These are phyloP conservation scores for Ophiobolus disseminans DNA, from an alignment of 2,329 filamentous ascomycete species.

Conservation along the genomic window DNA sequence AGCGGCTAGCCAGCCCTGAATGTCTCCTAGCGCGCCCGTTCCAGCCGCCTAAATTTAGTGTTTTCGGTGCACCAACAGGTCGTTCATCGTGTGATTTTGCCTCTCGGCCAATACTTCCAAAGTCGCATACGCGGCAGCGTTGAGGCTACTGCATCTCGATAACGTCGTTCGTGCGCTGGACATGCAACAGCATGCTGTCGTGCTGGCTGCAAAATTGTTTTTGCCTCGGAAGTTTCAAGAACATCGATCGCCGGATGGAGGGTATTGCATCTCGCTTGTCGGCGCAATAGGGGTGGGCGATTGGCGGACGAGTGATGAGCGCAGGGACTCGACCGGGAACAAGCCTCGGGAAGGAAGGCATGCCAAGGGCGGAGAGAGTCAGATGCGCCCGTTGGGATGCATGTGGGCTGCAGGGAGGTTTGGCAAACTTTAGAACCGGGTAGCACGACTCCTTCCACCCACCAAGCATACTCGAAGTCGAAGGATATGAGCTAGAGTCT, in stretches of 20 bases:
- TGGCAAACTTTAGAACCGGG: too few relatives aligned
- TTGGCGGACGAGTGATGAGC: not conserved
- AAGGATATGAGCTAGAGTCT: too few relatives aligned
- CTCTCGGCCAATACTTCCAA: not conserved
- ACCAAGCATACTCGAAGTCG: too few relatives aligned
- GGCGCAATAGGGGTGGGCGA: not conserved
- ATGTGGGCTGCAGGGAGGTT: too few relatives aligned
- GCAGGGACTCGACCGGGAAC: constrained; percentile 1
- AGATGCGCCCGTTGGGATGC: not conserved
- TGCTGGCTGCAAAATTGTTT: too few relatives aligned
- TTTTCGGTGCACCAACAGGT: constrained; percentile 6
- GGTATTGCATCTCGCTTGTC: not conserved
- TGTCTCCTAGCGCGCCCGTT: constrained; percentile 1
- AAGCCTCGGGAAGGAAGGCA: not conserved
- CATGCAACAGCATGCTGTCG: too few relatives aligned
- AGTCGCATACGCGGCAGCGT: not conserved
- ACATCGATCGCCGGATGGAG: not conserved
- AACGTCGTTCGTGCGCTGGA: too few relatives aligned
- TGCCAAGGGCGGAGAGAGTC: not conserved
- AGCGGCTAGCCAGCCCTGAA: not conserved
- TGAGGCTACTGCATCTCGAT: not conserved
- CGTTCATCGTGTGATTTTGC: not conserved
- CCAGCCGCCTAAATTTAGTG: constrained; percentile 13
- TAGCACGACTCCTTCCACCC: too few relatives aligned
- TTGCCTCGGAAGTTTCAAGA: too few relatives aligned